Evolutionary conservation across 2,329 filamentous ascomycete species (phyloP).

Genomic region (Paraphoma chrysanthemicola): DNA sequence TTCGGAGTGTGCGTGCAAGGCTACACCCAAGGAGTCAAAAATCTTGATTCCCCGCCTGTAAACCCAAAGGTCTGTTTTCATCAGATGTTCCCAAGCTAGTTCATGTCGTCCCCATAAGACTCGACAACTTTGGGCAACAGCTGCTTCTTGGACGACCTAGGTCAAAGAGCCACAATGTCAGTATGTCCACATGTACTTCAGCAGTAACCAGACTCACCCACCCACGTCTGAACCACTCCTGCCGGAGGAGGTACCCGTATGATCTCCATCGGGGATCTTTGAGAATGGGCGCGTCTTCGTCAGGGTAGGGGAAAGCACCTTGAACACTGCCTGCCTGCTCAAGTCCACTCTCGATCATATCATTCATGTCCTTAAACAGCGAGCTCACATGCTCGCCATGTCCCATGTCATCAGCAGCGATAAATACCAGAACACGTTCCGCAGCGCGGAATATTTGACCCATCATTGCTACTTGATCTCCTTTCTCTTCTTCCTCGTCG

Average conservation of each 20-base stretch:
- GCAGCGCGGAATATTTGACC: not conserved
- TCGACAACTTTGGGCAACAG: not conserved
- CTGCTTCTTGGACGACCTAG: slow-evolving; percentile 1
- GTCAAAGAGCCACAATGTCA: not conserved
- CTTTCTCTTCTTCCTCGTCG: not conserved
- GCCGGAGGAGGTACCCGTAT: not conserved
- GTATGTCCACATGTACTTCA: not conserved
- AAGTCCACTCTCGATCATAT: not conserved
- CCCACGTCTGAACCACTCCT: not conserved
- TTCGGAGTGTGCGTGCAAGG: no score
- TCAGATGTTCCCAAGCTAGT: not conserved
- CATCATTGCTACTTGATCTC: not conserved
- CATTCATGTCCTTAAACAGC: not conserved
- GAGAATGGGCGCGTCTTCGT: not conserved
- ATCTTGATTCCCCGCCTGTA: not conserved
- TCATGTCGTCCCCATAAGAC: not conserved
- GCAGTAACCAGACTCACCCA: not conserved
- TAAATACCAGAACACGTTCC: not conserved
- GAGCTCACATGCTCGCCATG: not conserved
- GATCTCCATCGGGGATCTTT: not conserved
- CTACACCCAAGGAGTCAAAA: not conserved
- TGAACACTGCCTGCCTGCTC: not conserved
- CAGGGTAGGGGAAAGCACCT: not conserved
- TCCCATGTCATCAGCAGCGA: not conserved
- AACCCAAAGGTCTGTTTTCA: not conserved